Evolutionary conservation across 306 rosid species (phyloP), one percentile per base, ranked within the genome.

Genomic region (Fragaria nilgerrensis): DNA sequence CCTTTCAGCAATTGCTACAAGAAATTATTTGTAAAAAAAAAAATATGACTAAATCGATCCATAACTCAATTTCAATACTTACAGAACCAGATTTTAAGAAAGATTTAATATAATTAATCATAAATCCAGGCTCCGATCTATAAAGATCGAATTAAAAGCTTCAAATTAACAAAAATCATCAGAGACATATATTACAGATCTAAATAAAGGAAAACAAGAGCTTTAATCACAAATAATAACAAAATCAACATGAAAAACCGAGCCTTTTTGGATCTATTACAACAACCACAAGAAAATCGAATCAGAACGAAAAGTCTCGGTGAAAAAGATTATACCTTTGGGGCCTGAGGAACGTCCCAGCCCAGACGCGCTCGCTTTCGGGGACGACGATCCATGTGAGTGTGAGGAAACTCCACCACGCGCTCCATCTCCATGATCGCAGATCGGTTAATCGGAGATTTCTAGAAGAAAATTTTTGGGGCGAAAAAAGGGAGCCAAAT

Each of bases 341-440:
- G 88, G 64, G 81, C 79, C 69, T 95, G 96, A 36, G 94, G 90
- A 36, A 90, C 86, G 56, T 95, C 99, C 99, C 99, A 95, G 52
- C 99, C 99, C 87, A 95, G 77, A 19, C 99, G 92, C 63, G 99
- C 94, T 72, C 97, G 71, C 91, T 95, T 92, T 72, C 96, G 87
- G 3, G 99, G 99, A 64, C 96, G 91, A 1, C 97, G 97, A 84
- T 95, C 99, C 85, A 95, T 79, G 85, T 89, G 88, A 45, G 92
- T 81, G 23, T 80, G 89, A 13, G 97, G 97, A 70, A 95, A 95
- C 85, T 91, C 99, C 25, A 86, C 84, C 84, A 92, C 89, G 87
- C 99, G 92, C 82, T 90, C 96, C 89, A 85, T 92, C 92, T 90
- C 96, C 96, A 90, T 90, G 84, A 73, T 80, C 66, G 47, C 61